Conservation (phyloP, 78 protist species). For the Dictyostelium brefeldianum region DNA sequence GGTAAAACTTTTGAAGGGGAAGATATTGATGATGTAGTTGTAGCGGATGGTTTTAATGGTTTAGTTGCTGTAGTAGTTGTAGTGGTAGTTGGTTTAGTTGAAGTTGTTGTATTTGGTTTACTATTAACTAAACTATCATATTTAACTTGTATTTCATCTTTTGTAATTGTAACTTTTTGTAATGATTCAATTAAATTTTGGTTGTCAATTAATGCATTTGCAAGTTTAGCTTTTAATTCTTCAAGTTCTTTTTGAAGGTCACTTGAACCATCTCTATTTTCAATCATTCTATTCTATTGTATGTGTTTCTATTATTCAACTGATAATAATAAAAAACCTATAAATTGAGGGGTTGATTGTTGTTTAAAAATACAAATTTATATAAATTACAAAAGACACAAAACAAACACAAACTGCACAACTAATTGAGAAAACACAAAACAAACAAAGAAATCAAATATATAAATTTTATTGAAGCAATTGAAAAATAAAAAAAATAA, state of each 20-base stretch:
- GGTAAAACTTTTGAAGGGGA: constrained; percentile 14
- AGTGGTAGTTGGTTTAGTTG: not conserved
- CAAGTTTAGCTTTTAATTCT: constrained; percentile 15
- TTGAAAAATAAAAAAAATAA: too few species aligned
- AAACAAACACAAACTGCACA: too few species aligned
- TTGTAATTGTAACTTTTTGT: not conserved
- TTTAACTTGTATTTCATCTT: not conserved
- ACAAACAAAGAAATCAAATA: too few species aligned
- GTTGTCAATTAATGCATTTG: not conserved
- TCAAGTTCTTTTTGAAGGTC: constrained; percentile 57
- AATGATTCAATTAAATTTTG: not conserved
- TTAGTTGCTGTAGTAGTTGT: not conserved
- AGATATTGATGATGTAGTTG: too few species aligned
- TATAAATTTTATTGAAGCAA: too few species aligned
- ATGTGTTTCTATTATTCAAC: too few species aligned
- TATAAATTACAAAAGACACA: too few species aligned
- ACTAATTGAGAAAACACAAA: too few species aligned
- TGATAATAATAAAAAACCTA: too few species aligned
- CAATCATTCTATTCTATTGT: not conserved
- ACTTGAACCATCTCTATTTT: constrained; percentile 6
- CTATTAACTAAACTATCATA: constrained; percentile 19
- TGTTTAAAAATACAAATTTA: too few species aligned
- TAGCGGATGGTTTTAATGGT: not conserved
- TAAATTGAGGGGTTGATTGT: too few species aligned
- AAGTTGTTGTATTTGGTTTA: not conserved